Evolutionary conservation across 352 stramenopile species (phyloP).

Genomic region (Pythium utonaiense): DNA sequence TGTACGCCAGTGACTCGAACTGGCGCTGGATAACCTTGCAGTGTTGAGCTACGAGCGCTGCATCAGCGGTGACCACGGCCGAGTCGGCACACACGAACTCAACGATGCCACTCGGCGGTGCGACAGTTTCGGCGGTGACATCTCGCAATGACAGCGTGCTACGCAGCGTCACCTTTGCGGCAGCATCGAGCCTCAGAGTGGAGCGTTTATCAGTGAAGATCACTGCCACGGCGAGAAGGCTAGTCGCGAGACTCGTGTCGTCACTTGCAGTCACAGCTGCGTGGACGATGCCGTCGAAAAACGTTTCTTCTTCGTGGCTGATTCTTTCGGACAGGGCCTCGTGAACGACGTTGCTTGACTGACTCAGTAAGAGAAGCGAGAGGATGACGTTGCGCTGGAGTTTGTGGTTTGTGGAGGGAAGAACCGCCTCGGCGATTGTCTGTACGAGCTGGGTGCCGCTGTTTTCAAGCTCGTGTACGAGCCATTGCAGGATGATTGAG

Average conservation of each 20-base stretch:
- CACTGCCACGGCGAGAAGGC: conserved; percentile 24
- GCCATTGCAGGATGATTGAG: conserved; percentile 23
- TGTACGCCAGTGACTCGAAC: neutral
- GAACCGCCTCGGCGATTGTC: conserved; percentile 24
- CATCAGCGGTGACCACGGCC: neutral
- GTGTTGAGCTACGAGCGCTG: neutral
- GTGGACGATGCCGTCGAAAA: conserved; percentile 21
- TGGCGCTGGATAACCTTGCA: conserved; percentile 7
- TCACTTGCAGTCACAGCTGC: conserved; percentile 19
- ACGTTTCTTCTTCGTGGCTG: conserved; percentile 15
- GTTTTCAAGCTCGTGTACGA: conserved; percentile 25
- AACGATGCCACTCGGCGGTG: neutral
- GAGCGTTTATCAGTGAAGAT: conserved; percentile 35
- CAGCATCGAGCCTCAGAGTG: conserved; percentile 33
- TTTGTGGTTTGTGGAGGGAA: conserved; percentile 34
- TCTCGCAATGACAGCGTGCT: neutral
- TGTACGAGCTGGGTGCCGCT: conserved; percentile 23
- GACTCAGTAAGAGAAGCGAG: conserved; percentile 35
- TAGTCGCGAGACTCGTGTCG: conserved; percentile 16
- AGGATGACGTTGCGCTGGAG: conserved; percentile 45
- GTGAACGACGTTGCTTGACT: conserved; percentile 23
- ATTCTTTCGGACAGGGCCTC: conserved; percentile 9
- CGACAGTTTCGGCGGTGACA: neutral
- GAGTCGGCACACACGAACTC: neutral
- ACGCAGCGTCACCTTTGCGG: conserved; percentile 6